Evolutionary conservation across 345 rosid genomes (phyloP), one percentile per base, ranked within the genome.

Genomic region (Lagerstroemia speciosa): DNA sequence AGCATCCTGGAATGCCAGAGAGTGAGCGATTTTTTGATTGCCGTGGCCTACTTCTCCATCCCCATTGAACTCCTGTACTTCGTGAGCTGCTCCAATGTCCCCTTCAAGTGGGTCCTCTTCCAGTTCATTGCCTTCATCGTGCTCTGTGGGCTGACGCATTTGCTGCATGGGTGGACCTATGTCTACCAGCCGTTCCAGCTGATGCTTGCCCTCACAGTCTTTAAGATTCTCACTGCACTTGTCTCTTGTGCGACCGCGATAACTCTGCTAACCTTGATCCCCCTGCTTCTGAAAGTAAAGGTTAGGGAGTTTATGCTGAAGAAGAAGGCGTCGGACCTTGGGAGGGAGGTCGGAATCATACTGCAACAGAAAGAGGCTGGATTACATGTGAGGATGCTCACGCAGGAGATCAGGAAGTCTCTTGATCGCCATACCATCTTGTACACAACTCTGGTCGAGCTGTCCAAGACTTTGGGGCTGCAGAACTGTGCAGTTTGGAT

Each of bases 401-500:
- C 96, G 48, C 96, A 80, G 65, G 99, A 89, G 89, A 94, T 94
- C 73, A 84, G 99, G 37, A 94, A 89, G 72, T 89, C 96, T 0
- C 85, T 94, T 74, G 95, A 94, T 77, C 81, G 91, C 34, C 99
- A 91, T 67, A 91, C 84, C 1, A 85, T 94, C 74, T 80, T 94
- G 66, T 41, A 91, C 71, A 91, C 99, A 1, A 94, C 99, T 16
- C 77, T 94, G 79, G 96, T 91, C 10, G 97, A 94, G 88, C 80
- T 94, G 60, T 88, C 99, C 0, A 88, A 94, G 82, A 94, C 97
- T 30, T 65, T 94, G 58, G 88, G 74, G 40, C 80, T 94, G 81
- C 95, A 86, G 72, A 94, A 89, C 41, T 94, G 99, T 61, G 97
- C 96, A 0, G 88, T 94, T 67, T 94, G 99, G 99, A 94, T 94